These are phyloP conservation scores for Camellia oleifera DNA, from an alignment of 179 eudicot genomes.

Conservation along the genomic window DNA sequence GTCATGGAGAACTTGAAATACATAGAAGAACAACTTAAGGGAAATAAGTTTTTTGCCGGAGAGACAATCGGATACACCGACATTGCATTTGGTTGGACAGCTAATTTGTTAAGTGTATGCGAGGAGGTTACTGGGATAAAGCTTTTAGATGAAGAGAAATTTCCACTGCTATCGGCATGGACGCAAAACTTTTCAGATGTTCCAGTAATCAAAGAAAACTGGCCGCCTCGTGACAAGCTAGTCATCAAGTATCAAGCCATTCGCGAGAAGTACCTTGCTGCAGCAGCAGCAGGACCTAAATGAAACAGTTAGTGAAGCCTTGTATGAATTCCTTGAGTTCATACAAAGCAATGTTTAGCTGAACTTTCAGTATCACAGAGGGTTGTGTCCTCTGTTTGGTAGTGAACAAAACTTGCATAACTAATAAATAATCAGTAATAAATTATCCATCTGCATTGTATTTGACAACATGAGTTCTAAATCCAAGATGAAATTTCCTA, in stretches of 20 bases:
- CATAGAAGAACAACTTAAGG: constrained; percentile 30
- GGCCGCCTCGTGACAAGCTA: constrained; percentile 34
- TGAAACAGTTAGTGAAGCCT: constrained; percentile 6
- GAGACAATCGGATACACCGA: constrained; percentile 37
- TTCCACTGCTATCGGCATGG: constrained; percentile 34
- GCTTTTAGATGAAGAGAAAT: constrained; percentile 21
- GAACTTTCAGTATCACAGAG: neutral
- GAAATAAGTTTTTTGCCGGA: constrained; percentile 43
- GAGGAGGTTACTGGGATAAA: constrained; percentile 23
- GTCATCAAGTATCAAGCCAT: constrained; percentile 25
- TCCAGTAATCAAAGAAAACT: constrained; percentile 30
- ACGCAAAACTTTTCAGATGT: constrained; percentile 24
- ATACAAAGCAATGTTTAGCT: neutral
- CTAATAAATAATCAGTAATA: neutral
- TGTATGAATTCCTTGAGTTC: neutral
- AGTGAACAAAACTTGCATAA: neutral
- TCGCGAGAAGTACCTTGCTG: constrained; percentile 10
- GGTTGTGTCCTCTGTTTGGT: neutral
- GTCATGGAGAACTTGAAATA: constrained; percentile 23
- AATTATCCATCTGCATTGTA: neutral
- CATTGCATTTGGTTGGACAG: constrained; percentile 44
- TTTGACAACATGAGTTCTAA: neutral
- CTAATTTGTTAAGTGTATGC: constrained; percentile 19
- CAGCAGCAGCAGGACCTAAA: neutral
- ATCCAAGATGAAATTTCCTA: neutral